phyloP scores from a whole-genome alignment of 176 grass and related monocot species.

The Lolium rigidum region DNA sequence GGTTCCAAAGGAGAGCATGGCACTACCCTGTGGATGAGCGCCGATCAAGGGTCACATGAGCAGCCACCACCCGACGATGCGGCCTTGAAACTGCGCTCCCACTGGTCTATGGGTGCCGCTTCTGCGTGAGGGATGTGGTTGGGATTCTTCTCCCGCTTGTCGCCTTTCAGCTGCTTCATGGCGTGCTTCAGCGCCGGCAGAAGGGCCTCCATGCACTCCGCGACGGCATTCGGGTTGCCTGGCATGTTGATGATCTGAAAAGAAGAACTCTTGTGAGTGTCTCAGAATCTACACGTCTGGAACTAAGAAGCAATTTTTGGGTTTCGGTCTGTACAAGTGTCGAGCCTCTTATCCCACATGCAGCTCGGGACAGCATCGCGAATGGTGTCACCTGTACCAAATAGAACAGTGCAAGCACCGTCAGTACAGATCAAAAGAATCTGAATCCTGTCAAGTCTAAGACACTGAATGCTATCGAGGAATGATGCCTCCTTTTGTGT shows the following conservation, averaged over 20 bases:
- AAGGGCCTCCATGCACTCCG: conserved; percentile 83
- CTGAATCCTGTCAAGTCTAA: not conserved
- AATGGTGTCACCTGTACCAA: conserved; percentile 78
- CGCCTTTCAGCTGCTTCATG: conserved; percentile 81
- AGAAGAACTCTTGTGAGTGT: not conserved
- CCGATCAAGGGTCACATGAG: conserved; percentile 44
- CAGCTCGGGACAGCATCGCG: conserved; percentile 86
- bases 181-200: conserved; percentile 78
- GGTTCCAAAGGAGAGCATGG: not conserved
- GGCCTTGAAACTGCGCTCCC: conserved; percentile 75
- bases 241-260: conserved; percentile 97
- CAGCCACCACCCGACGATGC: conserved; percentile 49
- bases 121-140: conserved; percentile 67
- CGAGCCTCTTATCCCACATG: conserved; percentile 86
- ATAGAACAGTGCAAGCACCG: not conserved
- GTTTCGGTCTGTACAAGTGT: conserved; percentile 58
- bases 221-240: conserved; percentile 88
- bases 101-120: conserved; percentile 57
- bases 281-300: not conserved
- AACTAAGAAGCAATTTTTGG: not conserved
- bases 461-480: not conserved
- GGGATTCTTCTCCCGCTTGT: conserved; percentile 94
- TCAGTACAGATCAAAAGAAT: not conserved
- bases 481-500: not conserved
- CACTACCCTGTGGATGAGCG: not conserved